Conservation (phyloP, 768 basidiomycete species). For the Pulveroboletus sp. region DNA sequence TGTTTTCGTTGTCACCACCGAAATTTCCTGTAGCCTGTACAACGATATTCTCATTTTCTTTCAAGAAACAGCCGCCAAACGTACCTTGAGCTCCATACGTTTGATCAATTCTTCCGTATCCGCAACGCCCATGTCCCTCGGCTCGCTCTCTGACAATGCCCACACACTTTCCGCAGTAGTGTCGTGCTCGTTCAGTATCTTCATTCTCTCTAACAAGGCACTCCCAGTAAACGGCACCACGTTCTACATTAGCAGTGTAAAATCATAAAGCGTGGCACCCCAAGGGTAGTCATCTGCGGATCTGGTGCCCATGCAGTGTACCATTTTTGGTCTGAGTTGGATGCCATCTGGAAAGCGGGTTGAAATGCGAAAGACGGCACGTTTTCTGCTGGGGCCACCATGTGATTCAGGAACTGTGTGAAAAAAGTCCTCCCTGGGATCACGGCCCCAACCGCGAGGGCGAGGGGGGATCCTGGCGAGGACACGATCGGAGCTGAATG, state of each 20-base stretch:
- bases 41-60: too few relatives aligned
- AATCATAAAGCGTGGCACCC: conserved; percentile 29
- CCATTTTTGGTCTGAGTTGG: not conserved
- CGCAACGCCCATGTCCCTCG: conserved; percentile 13
- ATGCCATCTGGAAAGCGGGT: conserved; percentile 22
- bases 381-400: not conserved
- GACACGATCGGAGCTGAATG: too few relatives aligned
- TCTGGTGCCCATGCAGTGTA: conserved; percentile 11
- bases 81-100: too few relatives aligned
- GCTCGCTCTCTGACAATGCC: conserved; percentile 21
- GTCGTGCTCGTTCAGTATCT: conserved; percentile 16
- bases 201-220: conserved; percentile 10
- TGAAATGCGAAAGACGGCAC: conserved; percentile 24
- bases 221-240: conserved; percentile 23
- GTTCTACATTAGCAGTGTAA: conserved; percentile 15
- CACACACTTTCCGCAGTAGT: conserved; percentile 18
- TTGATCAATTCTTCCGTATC: conserved; percentile 16
- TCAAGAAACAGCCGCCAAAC: too few relatives aligned
- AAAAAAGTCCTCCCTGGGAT: not conserved
- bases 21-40: too few relatives aligned
- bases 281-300: conserved; percentile 22
- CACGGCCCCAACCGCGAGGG: conserved; percentile 8
- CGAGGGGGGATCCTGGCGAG: not conserved
- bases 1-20: not conserved
- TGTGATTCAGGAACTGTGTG: conserved; percentile 1